phyloP scores from a whole-genome alignment of 73 alveolate genomes.

The Paramecium tetraurelia region DNA sequence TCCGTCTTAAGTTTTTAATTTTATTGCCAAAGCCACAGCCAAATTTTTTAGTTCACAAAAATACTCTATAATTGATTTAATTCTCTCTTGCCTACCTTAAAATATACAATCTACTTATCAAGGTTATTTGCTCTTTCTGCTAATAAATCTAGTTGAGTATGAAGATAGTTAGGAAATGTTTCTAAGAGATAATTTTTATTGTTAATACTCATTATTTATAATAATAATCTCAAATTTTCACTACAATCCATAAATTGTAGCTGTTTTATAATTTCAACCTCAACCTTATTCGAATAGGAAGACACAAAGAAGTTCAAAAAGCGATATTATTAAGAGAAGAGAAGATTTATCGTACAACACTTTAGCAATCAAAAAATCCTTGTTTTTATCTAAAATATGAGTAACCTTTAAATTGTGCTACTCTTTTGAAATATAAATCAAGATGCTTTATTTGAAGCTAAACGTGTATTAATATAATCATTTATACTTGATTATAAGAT shows the following conservation, averaged over 20 bases:
- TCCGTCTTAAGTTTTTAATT: not conserved
- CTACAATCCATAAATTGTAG: not conserved
- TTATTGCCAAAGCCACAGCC: not conserved
- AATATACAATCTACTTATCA: not conserved
- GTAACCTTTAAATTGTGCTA: not conserved
- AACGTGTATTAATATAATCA: not conserved
- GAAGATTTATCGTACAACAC: not conserved
- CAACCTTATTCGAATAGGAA: not conserved
- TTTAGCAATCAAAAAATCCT: not conserved
- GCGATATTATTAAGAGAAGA: not conserved
- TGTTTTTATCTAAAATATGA: not conserved
- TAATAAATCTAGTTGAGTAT: not conserved
- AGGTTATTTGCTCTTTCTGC: not conserved
- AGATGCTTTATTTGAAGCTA: not conserved
- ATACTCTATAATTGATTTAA: not conserved
- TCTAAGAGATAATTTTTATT: not conserved
- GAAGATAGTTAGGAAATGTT: not conserved
- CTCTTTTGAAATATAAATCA: not conserved
- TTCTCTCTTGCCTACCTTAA: not conserved
- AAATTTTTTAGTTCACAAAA: not conserved
- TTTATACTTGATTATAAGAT: too few relatives aligned
- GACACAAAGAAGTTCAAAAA: not conserved
- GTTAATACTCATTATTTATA: not conserved
- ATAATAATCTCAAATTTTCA: not conserved
- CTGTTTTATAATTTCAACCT: not conserved